These are phyloP conservation scores for Saccharomyces mikatae DNA, from an alignment of 805 yeast genomes.

Conservation along the genomic window DNA sequence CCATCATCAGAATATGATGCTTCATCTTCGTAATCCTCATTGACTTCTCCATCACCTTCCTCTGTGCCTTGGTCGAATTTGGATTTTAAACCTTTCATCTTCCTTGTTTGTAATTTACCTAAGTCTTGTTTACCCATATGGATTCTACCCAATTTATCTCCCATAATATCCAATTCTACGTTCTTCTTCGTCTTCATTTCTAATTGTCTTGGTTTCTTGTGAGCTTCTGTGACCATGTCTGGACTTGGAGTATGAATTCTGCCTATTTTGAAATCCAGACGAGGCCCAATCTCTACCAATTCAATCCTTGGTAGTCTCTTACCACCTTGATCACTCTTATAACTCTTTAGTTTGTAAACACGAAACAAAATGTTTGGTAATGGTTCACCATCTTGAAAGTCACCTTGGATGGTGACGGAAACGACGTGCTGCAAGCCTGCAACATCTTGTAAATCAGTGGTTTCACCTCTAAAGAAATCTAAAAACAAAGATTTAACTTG, in stretches of 20 bases:
- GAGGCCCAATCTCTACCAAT: conserved; percentile 89
- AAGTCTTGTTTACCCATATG: conserved; percentile 95
- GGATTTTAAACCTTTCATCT: conserved; percentile 95
- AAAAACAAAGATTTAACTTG: conserved; percentile 82
- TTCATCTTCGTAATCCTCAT: conserved; percentile 18
- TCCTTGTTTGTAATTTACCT: conserved; percentile 84
- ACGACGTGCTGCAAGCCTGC: conserved; percentile 92
- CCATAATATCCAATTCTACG: conserved; percentile 77
- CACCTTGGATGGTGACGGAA: conserved; percentile 69
- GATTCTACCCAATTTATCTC: conserved; percentile 93
- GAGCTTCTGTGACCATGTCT: conserved; percentile 86
- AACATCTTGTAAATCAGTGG: conserved; percentile 76
- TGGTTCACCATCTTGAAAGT: conserved; percentile 56
- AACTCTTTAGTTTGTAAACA: conserved; percentile 80
- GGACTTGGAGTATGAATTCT: conserved; percentile 75
- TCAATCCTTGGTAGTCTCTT: conserved; percentile 84
- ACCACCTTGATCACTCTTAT: conserved; percentile 60
- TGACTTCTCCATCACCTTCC: conserved; percentile 37
- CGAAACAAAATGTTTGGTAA: conserved; percentile 83
- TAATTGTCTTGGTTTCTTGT: conserved; percentile 70
- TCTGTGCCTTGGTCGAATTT: conserved; percentile 68
- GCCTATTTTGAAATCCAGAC: conserved; percentile 88
- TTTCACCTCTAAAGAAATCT: conserved; percentile 85
- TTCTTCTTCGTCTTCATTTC: conserved; percentile 83
- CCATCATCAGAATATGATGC: conserved; percentile 12